These are phyloP conservation scores for Ceratopteris richardii DNA, from an alignment of 75 land plant genomes.

Conservation along the genomic window DNA sequence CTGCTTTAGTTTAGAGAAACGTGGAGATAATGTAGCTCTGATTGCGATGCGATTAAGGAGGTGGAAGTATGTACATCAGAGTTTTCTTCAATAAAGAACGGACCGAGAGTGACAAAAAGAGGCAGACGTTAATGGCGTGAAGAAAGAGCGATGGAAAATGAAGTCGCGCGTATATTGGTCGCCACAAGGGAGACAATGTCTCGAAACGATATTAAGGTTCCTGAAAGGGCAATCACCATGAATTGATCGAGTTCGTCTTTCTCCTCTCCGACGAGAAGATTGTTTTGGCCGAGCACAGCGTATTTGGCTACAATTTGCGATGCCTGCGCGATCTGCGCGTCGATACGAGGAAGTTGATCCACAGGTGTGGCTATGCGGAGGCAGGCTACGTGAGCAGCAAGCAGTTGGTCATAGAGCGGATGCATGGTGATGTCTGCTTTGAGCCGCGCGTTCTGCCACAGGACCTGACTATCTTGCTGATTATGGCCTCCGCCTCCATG, in stretches of 20 bases:
- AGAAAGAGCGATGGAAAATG: background rate
- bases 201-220: too few relatives aligned
- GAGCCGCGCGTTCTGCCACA: slow-evolving; percentile 49
- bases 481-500: slow-evolving; percentile 6
- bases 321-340: slow-evolving; percentile 74
- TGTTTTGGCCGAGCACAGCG: slow-evolving; percentile 31
- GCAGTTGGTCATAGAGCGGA: slow-evolving; percentile 74
- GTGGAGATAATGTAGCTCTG: too few relatives aligned
- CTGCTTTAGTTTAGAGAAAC: too few relatives aligned
- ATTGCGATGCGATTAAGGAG: too few relatives aligned
- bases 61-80: too few relatives aligned
- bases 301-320: slow-evolving; percentile 73
- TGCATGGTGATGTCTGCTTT: slow-evolving; percentile 76
- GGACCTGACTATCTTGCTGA: slow-evolving; percentile 15
- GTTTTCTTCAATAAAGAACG: too few relatives aligned
- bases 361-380: slow-evolving; percentile 86
- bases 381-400: slow-evolving; percentile 83
- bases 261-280: slow-evolving; percentile 34
- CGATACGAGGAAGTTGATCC: slow-evolving; percentile 87
- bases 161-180: background rate
- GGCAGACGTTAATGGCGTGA: too few relatives aligned
- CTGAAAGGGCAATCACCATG: slow-evolving; percentile 50
- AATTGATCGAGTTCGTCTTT: slow-evolving; percentile 76
- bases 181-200: too few relatives aligned
- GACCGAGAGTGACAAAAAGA: too few relatives aligned